Conservation (phyloP, 305 asterid species). For the Stenogyne calaminthoides region DNA sequence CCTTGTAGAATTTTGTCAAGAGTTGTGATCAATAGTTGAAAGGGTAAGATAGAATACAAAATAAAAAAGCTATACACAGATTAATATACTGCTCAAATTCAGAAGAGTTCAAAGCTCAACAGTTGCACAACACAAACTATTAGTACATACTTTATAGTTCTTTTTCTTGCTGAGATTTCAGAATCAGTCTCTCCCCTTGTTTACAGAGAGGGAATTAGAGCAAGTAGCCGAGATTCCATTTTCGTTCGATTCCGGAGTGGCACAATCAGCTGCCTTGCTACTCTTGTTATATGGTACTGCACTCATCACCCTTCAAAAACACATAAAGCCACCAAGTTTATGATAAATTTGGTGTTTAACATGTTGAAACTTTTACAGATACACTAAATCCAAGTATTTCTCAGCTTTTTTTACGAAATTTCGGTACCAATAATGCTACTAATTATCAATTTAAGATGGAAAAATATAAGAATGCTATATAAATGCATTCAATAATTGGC, state of each 20-base stretch:
- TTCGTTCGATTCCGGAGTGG: slow-evolving; percentile 41
- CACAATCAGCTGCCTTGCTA: slow-evolving; percentile 40
- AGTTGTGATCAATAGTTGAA: background rate
- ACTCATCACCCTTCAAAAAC: slow-evolving; percentile 52
- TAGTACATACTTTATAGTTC: slow-evolving; percentile 1
- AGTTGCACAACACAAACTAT: slow-evolving; percentile 16
- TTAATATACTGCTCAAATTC: slow-evolving; percentile 7
- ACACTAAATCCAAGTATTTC: background rate
- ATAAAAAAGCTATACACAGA: slow-evolving; percentile 1
- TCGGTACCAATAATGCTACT: slow-evolving; percentile 4
- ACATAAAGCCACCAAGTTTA: background rate
- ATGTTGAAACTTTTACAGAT: background rate
- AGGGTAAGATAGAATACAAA: background rate
- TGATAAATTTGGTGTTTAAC: background rate
- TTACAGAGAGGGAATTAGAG: slow-evolving; percentile 39
- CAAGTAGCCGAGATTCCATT: slow-evolving; percentile 47
- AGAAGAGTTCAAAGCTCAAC: slow-evolving; percentile 1
- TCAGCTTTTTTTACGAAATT: background rate
- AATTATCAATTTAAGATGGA: background rate
- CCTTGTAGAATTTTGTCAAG: background rate
- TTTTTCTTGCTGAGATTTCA: slow-evolving; percentile 24
- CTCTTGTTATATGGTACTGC: slow-evolving; percentile 56
- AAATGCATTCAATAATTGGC: background rate
- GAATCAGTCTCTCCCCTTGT: slow-evolving; percentile 35
- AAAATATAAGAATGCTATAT: background rate